Base-by-base conservation (phyloP, 2,329 filamentous ascomycete species). In the Ceratocystis eucalypticola region DNA sequence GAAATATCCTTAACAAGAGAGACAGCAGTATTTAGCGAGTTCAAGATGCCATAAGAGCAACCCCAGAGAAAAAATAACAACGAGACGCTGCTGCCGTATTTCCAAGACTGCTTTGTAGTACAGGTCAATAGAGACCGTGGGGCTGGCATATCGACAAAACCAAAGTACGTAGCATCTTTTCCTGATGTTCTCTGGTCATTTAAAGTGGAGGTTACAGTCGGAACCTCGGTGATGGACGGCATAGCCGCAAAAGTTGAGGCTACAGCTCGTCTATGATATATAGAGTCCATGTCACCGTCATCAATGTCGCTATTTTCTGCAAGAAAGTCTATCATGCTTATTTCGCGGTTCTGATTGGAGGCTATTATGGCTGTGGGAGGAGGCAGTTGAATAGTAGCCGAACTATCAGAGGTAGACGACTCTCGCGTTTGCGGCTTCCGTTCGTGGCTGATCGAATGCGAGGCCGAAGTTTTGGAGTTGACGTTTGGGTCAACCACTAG, bases 21-120 rank as follows among this genome's bases (percentile, higher is more conserved):
- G 64, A 91, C 86, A 28, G 84, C 84, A 22, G 80, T 81, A 73
- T 96, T 96, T 33, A 96, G 81, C 0, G 87, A 88, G 71, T 94
- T 91, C 5, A 96, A 79, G 1, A 96, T 80, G 0, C 92, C 92
- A 71, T 96, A 96, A 0, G 91, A 91, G 67, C 96, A 88, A 0
- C 92, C 92, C 91, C 91, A 96, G 2, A 96, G 78, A 69, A 96
- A 85, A 76, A 96, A 96, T 0, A 96, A 78, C 5, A 92, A 82
- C 0, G 88, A 89, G 25, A 95, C 90, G 69, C 90, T 79, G 17
- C 82, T 80, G 71, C 88, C 86, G 69, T 90, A 89, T 69, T 85
- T 88, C 70, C 88, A 77, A 0, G 87, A 88, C 69, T 91, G 87
- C 10, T 76, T 73, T 1, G 79, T 80, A 1, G 82, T 84, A 66